These are phyloP conservation scores for Bretschneidera sinensis DNA, from an alignment of 345 rosid genomes.

Conservation along the genomic window DNA sequence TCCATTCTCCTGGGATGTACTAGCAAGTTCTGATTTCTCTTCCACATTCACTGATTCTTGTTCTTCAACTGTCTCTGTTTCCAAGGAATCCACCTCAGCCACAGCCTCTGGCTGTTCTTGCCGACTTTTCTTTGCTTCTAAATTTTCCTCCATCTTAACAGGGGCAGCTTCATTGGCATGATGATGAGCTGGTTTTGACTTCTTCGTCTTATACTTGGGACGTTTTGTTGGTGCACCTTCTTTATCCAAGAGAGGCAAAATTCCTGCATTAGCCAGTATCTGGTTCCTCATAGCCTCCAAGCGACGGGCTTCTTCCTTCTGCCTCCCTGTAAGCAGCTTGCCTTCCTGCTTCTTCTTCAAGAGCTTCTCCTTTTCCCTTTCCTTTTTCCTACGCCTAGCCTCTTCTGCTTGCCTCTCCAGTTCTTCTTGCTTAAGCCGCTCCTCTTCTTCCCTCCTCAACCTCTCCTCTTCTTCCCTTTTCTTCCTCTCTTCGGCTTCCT, in stretches of 20 bases:
- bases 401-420: slow-evolving; percentile 91
- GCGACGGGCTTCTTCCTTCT: slow-evolving; percentile 85
- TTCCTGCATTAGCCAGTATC: slow-evolving; percentile 54
- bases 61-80: slow-evolving; percentile 43
- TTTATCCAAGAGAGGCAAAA: slow-evolving; percentile 44
- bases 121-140: slow-evolving; percentile 38
- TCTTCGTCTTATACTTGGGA: slow-evolving; percentile 76
- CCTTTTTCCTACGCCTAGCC: slow-evolving; percentile 81
- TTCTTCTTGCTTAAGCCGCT: slow-evolving; percentile 71
- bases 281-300: slow-evolving; percentile 84
- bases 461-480: slow-evolving; percentile 88
- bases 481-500: slow-evolving; percentile 76
- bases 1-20: slow-evolving; percentile 46
- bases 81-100: slow-evolving; percentile 37
- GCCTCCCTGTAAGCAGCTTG: slow-evolving; percentile 77
- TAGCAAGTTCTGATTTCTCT: slow-evolving; percentile 43
- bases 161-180: slow-evolving; percentile 52
- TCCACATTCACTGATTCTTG: slow-evolving; percentile 32
- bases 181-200: slow-evolving; percentile 55
- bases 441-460: slow-evolving; percentile 90
- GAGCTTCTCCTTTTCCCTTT: slow-evolving; percentile 83
- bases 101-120: slow-evolving; percentile 31
- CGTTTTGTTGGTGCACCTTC: slow-evolving; percentile 57
- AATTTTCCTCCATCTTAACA: slow-evolving; percentile 39
- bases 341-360: slow-evolving; percentile 91